Evolutionary conservation across 31 red algal species (phyloP).

Genomic region (Asparagopsis taxiformis): DNA sequence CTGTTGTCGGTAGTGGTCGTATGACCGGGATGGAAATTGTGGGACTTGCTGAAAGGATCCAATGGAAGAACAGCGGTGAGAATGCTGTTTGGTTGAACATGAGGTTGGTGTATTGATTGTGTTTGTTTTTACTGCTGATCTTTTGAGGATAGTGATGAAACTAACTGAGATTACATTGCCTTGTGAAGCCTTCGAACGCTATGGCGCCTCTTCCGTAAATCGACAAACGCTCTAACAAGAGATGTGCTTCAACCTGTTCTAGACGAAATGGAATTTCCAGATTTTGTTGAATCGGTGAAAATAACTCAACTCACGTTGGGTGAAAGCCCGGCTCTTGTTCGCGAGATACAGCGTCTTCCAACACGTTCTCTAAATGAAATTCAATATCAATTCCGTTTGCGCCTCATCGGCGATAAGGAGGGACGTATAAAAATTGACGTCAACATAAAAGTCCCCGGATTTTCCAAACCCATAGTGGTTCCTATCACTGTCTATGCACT

Average conservation of each 20-base stretch:
- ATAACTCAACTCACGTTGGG: slow-evolving; percentile 52
- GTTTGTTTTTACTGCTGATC: too few relatives aligned
- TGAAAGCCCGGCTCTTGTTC: slow-evolving; percentile 37
- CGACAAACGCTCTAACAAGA: slow-evolving; percentile 21
- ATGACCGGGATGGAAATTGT: too few relatives aligned
- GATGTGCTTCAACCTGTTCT: slow-evolving; percentile 65
- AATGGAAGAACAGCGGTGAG: slow-evolving; percentile 33
- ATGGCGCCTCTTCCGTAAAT: slow-evolving; percentile 75
- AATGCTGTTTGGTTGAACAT: slow-evolving; percentile 69
- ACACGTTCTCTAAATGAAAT: slow-evolving; percentile 60
- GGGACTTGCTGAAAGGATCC: too few relatives aligned
- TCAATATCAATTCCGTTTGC: slow-evolving; percentile 42
- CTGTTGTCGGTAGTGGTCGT: too few relatives aligned
- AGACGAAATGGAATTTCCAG: slow-evolving; percentile 44
- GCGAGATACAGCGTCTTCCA: slow-evolving; percentile 54
- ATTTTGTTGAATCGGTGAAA: slow-evolving; percentile 37
- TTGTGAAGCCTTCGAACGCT: slow-evolving; percentile 38
- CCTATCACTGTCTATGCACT: slow-evolving; percentile 44
- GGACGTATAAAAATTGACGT: slow-evolving; percentile 43
- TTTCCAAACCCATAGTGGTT: slow-evolving; percentile 3
- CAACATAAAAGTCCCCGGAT: slow-evolving; percentile 10
- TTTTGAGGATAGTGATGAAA: too few relatives aligned
- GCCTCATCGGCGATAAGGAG: slow-evolving; percentile 38
- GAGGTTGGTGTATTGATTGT: slow-evolving; percentile 28
- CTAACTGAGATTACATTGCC: too few relatives aligned